These are phyloP conservation scores for Saccharomyces jurei DNA, from an alignment of 805 yeast species.

Conservation along the genomic window DNA sequence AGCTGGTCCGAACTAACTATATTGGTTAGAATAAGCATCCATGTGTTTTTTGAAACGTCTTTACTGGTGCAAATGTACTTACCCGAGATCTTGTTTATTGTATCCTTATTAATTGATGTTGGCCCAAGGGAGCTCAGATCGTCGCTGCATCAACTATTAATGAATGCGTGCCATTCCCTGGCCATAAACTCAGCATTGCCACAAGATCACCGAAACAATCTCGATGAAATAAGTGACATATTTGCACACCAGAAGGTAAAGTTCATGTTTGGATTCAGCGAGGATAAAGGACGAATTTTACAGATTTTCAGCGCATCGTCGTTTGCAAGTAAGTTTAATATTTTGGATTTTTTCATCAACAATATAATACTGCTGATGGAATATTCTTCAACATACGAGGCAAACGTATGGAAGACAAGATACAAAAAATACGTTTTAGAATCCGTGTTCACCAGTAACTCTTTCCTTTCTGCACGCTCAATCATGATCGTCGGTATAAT, in stretches of 20 bases:
- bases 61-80: constrained; percentile 53
- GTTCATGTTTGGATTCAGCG: constrained; percentile 61
- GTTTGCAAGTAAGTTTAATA: constrained; percentile 33
- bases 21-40: constrained; percentile 52
- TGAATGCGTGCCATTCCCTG: constrained; percentile 65
- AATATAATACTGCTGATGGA: constrained; percentile 45
- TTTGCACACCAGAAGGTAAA: constrained; percentile 55
- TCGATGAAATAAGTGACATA: constrained; percentile 38
- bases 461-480: constrained; percentile 61
- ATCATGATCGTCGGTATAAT: constrained; percentile 62
- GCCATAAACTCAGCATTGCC: constrained; percentile 48
- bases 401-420: constrained; percentile 50
- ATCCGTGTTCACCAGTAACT: constrained; percentile 47
- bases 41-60: constrained; percentile 63
- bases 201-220: constrained; percentile 30
- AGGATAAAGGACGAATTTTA: constrained; percentile 38
- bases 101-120: constrained; percentile 48
- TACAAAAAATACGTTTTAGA: constrained; percentile 60
- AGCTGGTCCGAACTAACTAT: constrained; percentile 67
- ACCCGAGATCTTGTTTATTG: constrained; percentile 63
- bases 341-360: constrained; percentile 53
- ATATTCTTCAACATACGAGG: constrained; percentile 38
- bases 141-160: constrained; percentile 50
- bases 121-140: constrained; percentile 50
- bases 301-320: constrained; percentile 31